Percentiles rank a stretch among this genome's conserved stretches.
These are phyloP conservation scores for Hymenoscyphus fructigenus DNA, from an alignment of 2,329 filamentous ascomycete species.

Conservation along the genomic window DNA sequence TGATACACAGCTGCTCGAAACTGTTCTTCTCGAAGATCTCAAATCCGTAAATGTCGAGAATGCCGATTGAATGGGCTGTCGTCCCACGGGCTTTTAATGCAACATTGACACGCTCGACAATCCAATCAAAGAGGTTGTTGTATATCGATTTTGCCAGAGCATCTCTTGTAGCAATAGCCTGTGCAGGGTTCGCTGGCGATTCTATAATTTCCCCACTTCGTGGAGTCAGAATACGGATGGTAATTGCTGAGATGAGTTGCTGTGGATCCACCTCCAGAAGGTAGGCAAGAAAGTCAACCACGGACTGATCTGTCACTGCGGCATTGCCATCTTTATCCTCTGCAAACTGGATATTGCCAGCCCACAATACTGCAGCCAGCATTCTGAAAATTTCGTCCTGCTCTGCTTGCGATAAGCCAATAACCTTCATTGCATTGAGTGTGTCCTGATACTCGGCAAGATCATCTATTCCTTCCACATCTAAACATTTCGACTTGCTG, in stretches of 20 bases:
- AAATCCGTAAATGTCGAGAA: conserved; percentile 98
- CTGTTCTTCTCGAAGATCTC: conserved; percentile 99
- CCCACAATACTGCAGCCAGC: conserved; percentile 87
- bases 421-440: conserved; percentile 89
- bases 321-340: conserved; percentile 92
- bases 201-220: conserved; percentile 66
- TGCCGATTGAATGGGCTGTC: conserved; percentile 84
- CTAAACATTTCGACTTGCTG: conserved; percentile 88
- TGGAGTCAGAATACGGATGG: conserved; percentile 77
- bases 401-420: conserved; percentile 82
- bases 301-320: conserved; percentile 80
- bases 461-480: conserved; percentile 94
- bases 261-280: conserved; percentile 82
- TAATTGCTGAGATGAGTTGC: conserved; percentile 82
- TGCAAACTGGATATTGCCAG: conserved; percentile 87
- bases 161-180: conserved; percentile 84
- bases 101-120: conserved; percentile 86
- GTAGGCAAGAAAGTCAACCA: conserved; percentile 93
- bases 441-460: conserved; percentile 86
- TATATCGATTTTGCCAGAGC: conserved; percentile 95
- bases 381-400: conserved; percentile 97
- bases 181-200: conserved; percentile 80
- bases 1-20: conserved; percentile 98
- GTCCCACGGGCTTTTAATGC: conserved; percentile 77
- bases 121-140: conserved; percentile 98